Evolutionary conservation across 495 filamentous ascomycete genomes (phyloP).

Genomic region (Penicillium diatomitis): DNA sequence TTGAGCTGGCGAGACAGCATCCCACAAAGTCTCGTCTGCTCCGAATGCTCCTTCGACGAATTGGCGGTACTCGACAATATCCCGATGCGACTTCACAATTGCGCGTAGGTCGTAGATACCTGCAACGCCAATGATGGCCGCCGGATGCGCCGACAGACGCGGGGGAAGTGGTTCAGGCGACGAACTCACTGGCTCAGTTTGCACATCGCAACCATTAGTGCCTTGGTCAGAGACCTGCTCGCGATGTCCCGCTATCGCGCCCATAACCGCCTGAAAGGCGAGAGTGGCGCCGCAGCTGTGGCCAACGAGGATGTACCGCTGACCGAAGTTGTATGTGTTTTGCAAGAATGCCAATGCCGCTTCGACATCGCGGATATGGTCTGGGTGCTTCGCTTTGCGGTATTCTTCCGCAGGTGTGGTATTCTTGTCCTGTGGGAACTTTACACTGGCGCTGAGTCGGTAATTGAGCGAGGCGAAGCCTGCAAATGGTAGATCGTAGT

Average conservation of each 20-base stretch:
- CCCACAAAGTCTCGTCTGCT: constrained; percentile 39
- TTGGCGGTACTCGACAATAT: constrained; percentile 43
- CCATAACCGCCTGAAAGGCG: constrained; percentile 58
- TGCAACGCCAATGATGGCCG: constrained; percentile 49
- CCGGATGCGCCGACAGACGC: constrained; percentile 20
- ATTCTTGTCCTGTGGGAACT: constrained; percentile 41
- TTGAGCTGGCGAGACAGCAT: constrained; percentile 40
- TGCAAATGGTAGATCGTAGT: constrained; percentile 32
- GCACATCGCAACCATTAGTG: constrained; percentile 1
- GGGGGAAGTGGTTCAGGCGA: constrained; percentile 15
- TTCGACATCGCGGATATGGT: constrained; percentile 63
- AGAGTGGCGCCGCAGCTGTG: constrained; percentile 72
- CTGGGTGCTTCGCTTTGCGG: constrained; percentile 54
- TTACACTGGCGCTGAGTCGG: constrained; percentile 66
- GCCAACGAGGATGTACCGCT: constrained; percentile 57
- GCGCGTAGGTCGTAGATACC: constrained; percentile 59
- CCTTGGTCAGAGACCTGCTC: constrained; percentile 8
- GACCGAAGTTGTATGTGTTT: constrained; percentile 38
- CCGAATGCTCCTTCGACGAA: constrained; percentile 61
- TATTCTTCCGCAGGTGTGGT: constrained; percentile 26
- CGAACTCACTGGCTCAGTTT: constrained; percentile 6
- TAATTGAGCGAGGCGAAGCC: constrained; percentile 71
- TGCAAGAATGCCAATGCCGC: constrained; percentile 54
- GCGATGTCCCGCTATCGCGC: constrained; percentile 16
- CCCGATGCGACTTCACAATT: constrained; percentile 38